Conservation (phyloP, 1,284 basidiomycete species). For the Wallemia mellicola region DNA sequence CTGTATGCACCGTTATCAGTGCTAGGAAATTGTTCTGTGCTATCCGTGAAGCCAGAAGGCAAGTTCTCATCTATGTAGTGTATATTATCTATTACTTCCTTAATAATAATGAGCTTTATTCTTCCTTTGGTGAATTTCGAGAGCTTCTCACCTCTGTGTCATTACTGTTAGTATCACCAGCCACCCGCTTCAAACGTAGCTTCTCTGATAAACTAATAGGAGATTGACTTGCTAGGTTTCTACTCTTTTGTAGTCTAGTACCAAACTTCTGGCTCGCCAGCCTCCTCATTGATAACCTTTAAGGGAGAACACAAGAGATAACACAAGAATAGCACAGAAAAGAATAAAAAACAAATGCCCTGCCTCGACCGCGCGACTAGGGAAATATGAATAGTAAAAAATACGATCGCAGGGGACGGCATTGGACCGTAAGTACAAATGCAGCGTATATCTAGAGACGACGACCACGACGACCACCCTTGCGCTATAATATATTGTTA, state of each 20-base stretch:
- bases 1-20: not conserved
- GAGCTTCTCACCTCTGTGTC: too few relatives aligned
- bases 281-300: not conserved
- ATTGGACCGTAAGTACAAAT: not conserved
- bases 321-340: not conserved
- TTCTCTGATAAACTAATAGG: not conserved
- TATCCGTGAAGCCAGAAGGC: not conserved
- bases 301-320: not conserved
- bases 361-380: not conserved
- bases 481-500: constrained; percentile 4
- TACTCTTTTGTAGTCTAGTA: not conserved
- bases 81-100: too few relatives aligned
- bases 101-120: not conserved
- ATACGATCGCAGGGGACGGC: not conserved
- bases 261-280: not conserved
- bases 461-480: constrained; percentile 99
- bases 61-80: not conserved
- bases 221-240: not conserved
- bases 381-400: not conserved
- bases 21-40: not conserved
- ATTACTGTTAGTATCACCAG: not conserved
- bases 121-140: too few relatives aligned
- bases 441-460: constrained; percentile 28
- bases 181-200: not conserved
- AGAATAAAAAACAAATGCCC: not conserved